Base-by-base conservation (phyloP, 176 grass and related monocot species). In the Aegilops bicornis region DNA sequence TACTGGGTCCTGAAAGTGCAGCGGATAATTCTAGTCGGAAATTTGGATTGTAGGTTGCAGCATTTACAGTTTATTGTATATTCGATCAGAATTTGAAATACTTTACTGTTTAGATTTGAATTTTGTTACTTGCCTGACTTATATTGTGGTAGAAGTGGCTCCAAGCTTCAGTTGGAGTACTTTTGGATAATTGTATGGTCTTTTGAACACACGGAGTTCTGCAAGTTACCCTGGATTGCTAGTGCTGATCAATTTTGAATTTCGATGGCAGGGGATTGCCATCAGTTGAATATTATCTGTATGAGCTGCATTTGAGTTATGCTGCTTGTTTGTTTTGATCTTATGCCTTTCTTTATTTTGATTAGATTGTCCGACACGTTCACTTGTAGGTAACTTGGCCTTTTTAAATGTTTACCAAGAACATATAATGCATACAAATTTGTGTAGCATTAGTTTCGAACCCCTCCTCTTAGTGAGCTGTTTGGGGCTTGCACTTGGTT, bases 291-390 rank as follows among this genome's bases (percentile, higher is more conserved):
- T 74, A 67, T 74, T 59, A 66, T 35, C 47, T 54, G 10, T 80
- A n/a, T 83, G 54, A 47, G 76, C 67, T 73, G 43, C 32, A 75
- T 48, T 33, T 83, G 40, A 83, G 58, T 47, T 83, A 29, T 40
- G 29, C 24, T 84, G 35, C 67, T 48, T 39, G 16, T 79, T 78
- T 84, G 76, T n/a, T 85, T 76, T 87, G 40, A 69, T 64, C 19
- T 73, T 52, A 73, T 47, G 32, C 15, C 3, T 15, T 71, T 7
- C 16, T 40, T 35, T 66, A 60, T 39, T 80, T 79, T 8, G 48
- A 77, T 72, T 62, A 63, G 27, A 20, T 59, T 78, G 17, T 61
- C 69, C 79, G 16, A 83, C 20, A 11, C 69, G 12, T 30, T 77
- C 37, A 77, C 6, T 43, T 58, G 50, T 45, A 90, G 58, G 19